Base-by-base conservation (phyloP, 2,329 filamentous ascomycete species). In the Fusarium solani-melongenae region DNA sequence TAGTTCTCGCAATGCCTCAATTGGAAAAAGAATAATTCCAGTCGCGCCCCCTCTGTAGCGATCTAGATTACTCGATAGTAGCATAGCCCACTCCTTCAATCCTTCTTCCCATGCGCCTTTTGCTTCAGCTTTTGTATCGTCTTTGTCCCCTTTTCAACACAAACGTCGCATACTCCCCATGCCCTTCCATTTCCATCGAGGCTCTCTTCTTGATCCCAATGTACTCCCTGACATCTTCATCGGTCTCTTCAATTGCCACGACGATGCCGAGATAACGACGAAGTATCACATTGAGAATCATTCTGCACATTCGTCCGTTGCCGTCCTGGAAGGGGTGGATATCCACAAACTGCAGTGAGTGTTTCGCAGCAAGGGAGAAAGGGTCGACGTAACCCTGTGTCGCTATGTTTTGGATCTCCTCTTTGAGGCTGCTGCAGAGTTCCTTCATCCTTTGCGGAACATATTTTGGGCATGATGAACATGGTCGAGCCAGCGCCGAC, bases 251-350 rank as follows among this genome's bases (percentile, higher is more conserved):
- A 5, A 80, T 78, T 0, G 71, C 17, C 0, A 79, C 20, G 0
- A 78, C 38, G 0, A 77, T 51, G 0, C 81, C 78, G 0, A 67
- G 67, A 55, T 80, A 82, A 1, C 80, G 81, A 1, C 82, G 64
- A 0, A 84, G 62, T 0, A 85, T 76, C 0, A 76, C 77, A 17
- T 84, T 85, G 0, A 84, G 74, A 2, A 85, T 76, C 12, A 85
- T 74, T 0, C 82, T 77, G 39, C 81, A 83, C 69, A 80, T 77
- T 2, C 82, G 68, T 0, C 82, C 82, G 31, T 85, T 85, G 0
- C 82, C 83, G 29, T 84, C 82, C 12, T 77, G 75, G 27, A 85
- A 85, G 0, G 82, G 83, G 11, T 85, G 82, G 2, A 84, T 84
- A 8, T 77, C 76, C 12, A 84, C 79, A 33, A 84, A 81, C 4